Base-by-base conservation (phyloP, 305 asterid species). In the Solanum chacoense region DNA sequence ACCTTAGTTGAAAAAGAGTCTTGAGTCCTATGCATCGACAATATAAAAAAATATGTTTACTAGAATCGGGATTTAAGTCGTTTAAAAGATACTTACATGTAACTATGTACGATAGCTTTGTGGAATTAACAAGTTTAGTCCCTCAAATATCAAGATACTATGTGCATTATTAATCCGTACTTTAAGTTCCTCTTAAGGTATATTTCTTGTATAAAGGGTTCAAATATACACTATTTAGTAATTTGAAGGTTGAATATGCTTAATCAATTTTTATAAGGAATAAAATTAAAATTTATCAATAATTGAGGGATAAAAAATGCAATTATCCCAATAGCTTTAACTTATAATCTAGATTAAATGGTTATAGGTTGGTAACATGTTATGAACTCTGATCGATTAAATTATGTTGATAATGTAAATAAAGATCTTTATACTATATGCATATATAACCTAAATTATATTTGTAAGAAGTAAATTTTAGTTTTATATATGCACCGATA, bases 191-290 rank as follows among this genome's bases (percentile, higher is more conserved):
- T 55, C 24, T 55, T 20, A 20, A 59, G 11, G 26, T 59, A 63
- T 63, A 63, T 63, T 22, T 20, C 12, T 63, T 63, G 11, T 63
- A 0, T 63, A 55, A 63, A 63, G 29, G 29, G 29, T 63, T 63
- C 3, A 63, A 63, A 59, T 22, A 8, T 1, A 59, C 0, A 59
- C 0, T 63, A 9, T 63, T 63, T 8, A 22, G 11, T 63, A 22
- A 63, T 0, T 63, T 63, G 72, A 63, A 8, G 72, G 12, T 63
- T 9, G 7, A 73, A 16, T 73, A 4, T 31, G n/a, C 24, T 31
- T 73, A 16, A 16, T 16, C 0, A 31, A 73, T 0, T 32, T 16
- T 74, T 74, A 74, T 1, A 18, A 32, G 11, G 11, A 18, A 0
- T 8, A 74, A 74, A 1, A 8, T 8, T 6, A 18, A 5, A 29